Conservation (phyloP, 805 yeast species). For the Geotrichum ghanense region DNA sequence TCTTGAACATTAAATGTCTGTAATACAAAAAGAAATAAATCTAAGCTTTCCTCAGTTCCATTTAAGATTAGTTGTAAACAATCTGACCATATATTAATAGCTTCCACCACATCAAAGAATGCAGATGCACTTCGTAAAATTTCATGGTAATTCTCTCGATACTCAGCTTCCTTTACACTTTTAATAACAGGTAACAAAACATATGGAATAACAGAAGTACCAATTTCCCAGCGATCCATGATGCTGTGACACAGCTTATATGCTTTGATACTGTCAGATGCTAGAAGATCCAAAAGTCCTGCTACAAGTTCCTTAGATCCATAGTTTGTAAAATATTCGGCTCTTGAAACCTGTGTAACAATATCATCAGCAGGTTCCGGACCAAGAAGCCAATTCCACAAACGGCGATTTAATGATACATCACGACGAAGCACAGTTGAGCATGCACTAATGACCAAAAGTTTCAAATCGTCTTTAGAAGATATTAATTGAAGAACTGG, state of each 20-base stretch:
- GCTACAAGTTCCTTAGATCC: constrained; percentile 40
- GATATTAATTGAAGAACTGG: constrained; percentile 39
- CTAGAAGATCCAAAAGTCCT: constrained; percentile 41
- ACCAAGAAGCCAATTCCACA: constrained; percentile 90
- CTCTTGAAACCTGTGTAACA: constrained; percentile 23
- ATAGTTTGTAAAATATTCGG: constrained; percentile 47
- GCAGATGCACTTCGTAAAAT: constrained; percentile 48
- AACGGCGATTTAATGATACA: constrained; percentile 86
- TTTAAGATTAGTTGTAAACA: constrained; percentile 33
- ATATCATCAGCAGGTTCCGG: constrained; percentile 38
- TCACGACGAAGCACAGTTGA: constrained; percentile 67
- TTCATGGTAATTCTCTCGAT: constrained; percentile 28
- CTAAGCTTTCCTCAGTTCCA: constrained; percentile 26
- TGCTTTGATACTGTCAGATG: constrained; percentile 33
- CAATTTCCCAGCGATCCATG: constrained; percentile 93
- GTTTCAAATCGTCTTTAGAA: constrained; percentile 41
- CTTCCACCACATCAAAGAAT: constrained; percentile 81
- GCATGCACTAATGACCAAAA: constrained; percentile 52
- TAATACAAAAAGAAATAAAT: constrained; percentile 47
- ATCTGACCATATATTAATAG: constrained; percentile 65
- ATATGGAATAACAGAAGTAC: constrained; percentile 58
- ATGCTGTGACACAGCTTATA: constrained; percentile 59
- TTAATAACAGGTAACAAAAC: constrained; percentile 55
- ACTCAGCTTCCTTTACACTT: constrained; percentile 30
- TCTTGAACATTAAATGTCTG: constrained; percentile 64